Evolutionary conservation across 1,284 basidiomycete species (phyloP), one percentile per base, ranked within the genome.

Genomic region (Trametes hirsuta): DNA sequence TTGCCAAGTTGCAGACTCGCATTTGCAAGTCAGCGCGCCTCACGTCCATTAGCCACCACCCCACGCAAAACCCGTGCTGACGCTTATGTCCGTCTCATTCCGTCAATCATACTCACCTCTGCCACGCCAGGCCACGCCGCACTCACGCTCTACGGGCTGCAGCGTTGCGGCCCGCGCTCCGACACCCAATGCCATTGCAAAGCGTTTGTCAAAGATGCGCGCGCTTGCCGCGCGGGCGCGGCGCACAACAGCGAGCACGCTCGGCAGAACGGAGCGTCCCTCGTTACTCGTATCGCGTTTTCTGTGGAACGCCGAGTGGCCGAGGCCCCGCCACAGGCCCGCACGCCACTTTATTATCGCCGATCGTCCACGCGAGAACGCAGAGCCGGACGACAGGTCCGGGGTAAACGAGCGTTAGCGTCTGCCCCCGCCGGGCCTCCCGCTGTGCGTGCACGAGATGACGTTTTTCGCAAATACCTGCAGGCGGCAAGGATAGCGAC

Each of bases 251-350:
- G 25, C 9, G 41, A 36, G 39, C 8, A 36, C 18, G 30, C 41
- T 41, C 39, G 41, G 41, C 41, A 34, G 11, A 22, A 8, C 52
- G 42, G 42, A 15, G 30, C 52, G 34, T 11, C 42, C 42, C 41
- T 35, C n/a, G n/a, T n/a, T n/a, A n/a, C n/a, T n/a, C 41, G n/a
- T 14, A 15, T 22, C 8, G 18, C 34, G 34, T 53, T 53, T 35
- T 37, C 18, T 22, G 18, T 24, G 14, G 52, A 53, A 53, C 34
- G 18, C 35, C 22, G 2, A 21, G 42, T 22, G 42, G 52, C n/a
- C 52, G 24, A 53, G 52, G 25, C 42, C 34, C 52, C 52, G 52
- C 52, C 52, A 53, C 52, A 53, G 40, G 41, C 51, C 40, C 34
- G 25, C 35, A 21, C 41, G 6, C 35, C 42, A 37, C 52, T 39